Percentiles rank a stretch among this genome's conserved stretches.
Conservation (phyloP, 2,329 filamentous ascomycete species). For the Fusarium luffae region DNA sequence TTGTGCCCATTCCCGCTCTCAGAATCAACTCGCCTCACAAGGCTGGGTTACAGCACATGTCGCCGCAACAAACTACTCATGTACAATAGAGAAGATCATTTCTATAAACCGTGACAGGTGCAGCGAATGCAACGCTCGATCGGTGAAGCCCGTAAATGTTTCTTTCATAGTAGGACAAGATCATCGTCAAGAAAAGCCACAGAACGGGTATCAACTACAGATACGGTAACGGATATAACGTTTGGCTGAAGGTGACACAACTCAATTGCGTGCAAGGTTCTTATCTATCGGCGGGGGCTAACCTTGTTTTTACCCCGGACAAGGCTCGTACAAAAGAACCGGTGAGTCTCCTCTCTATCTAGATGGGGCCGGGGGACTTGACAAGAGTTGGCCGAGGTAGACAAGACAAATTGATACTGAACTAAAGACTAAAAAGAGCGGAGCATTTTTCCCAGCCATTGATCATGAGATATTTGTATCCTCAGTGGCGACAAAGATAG, state of each 20-base stretch:
- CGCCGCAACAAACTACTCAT: neutral
- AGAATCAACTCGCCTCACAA: conserved; percentile 15
- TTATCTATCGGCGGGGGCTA: conserved; percentile 18
- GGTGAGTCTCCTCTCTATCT: neutral
- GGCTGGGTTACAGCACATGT: conserved; percentile 18
- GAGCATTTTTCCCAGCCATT: neutral
- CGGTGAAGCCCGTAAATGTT: neutral
- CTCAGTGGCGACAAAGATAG: conserved; percentile 9
- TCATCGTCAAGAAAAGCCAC: conserved; percentile 6
- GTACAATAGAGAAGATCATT: conserved; percentile 22
- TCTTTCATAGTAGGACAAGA: neutral
- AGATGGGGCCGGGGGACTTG: conserved; percentile 3
- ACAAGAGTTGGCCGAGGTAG: neutral
- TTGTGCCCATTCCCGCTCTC: neutral
- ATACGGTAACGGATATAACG: neutral
- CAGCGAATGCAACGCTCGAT: conserved; percentile 28
- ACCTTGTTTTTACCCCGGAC: conserved; percentile 9
- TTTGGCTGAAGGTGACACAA: conserved; percentile 15
- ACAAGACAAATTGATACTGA: neutral
- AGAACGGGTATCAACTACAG: neutral
- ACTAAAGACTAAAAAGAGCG: conserved; percentile 1
- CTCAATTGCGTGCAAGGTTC: conserved; percentile 17
- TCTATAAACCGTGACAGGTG: neutral
- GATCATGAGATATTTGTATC: conserved; percentile 4
- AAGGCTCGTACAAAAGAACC: conserved; percentile 14